A percentile compares a stretch with the other conserved stretches of the same genome.
phyloP scores from a whole-genome alignment of 257 asterid species.

The Gynochthodes officinalis region DNA sequence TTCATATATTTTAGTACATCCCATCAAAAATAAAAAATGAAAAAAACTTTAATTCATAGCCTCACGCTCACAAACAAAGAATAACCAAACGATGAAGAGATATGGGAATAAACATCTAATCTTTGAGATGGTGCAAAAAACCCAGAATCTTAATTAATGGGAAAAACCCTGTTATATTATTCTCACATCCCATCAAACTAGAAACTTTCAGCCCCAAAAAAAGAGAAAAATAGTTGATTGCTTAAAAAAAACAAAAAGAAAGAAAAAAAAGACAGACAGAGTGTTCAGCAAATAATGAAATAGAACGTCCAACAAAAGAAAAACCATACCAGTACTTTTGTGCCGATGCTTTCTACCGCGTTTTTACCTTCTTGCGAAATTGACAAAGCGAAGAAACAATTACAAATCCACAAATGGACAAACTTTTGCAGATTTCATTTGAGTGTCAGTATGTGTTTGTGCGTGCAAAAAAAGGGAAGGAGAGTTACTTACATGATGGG shows the following conservation, averaged over 20 bases:
- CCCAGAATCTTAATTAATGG: not conserved
- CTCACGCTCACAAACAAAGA: no score
- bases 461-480: not conserved
- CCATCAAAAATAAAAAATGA: not conserved
- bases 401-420: not conserved
- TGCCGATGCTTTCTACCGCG: not conserved
- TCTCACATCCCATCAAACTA: not conserved
- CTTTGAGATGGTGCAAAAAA: no score
- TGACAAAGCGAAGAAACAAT: not conserved
- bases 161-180: not conserved
- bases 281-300: not conserved
- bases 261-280: no score
- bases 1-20: no score
- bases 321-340: not conserved
- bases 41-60: no score
- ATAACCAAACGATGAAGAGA: no score
- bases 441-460: no score
- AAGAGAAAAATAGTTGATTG: not conserved
- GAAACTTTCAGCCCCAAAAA: not conserved
- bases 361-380: slow-evolving; percentile 1
- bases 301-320: not conserved
- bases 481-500: slow-evolving; percentile 3
- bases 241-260: no score
- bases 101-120: not conserved
- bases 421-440: not conserved